Evolutionary conservation across 2,329 filamentous ascomycete genomes (phyloP).

Genomic region (Ophiocordyceps camponoti-rufipedis): DNA sequence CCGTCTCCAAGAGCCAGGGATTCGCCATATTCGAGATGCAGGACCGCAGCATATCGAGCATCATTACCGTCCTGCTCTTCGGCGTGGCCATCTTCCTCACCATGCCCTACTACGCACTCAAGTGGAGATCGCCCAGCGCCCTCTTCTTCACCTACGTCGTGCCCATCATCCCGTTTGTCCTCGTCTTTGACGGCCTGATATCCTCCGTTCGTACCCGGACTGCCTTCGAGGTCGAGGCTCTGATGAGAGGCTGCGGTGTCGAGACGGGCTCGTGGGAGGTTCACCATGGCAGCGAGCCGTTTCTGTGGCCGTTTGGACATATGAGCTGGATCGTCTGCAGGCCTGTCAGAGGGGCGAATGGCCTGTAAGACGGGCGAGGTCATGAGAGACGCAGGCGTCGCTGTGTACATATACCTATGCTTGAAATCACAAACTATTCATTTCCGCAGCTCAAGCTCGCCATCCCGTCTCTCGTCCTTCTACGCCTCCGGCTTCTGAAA

Average conservation of each 20-base stretch:
- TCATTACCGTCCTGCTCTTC: conserved; percentile 33
- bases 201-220: conserved; percentile 50
- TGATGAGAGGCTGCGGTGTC: conserved; percentile 36
- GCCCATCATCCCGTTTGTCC: conserved; percentile 47
- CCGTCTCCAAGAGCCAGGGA: conserved; percentile 44
- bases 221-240: conserved; percentile 40
- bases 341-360: background rate
- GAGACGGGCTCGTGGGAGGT: conserved; percentile 28
- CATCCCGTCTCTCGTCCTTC: background rate
- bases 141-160: conserved; percentile 49
- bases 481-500: background rate
- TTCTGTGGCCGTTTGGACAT: conserved; percentile 31
- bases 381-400: background rate
- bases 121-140: conserved; percentile 31
- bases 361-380: background rate
- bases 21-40: conserved; percentile 64
- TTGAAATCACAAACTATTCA: no score
- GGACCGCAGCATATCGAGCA: conserved; percentile 36
- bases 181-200: conserved; percentile 51
- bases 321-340: conserved; percentile 32
- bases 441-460: no score
- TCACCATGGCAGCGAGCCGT: conserved; percentile 23
- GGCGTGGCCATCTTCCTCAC: conserved; percentile 30
- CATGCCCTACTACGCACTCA: conserved; percentile 34
- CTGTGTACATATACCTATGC: no score